These are phyloP conservation scores for Beta vulgaris DNA, from an alignment of 148 eudicot genomes.

Conservation along the genomic window DNA sequence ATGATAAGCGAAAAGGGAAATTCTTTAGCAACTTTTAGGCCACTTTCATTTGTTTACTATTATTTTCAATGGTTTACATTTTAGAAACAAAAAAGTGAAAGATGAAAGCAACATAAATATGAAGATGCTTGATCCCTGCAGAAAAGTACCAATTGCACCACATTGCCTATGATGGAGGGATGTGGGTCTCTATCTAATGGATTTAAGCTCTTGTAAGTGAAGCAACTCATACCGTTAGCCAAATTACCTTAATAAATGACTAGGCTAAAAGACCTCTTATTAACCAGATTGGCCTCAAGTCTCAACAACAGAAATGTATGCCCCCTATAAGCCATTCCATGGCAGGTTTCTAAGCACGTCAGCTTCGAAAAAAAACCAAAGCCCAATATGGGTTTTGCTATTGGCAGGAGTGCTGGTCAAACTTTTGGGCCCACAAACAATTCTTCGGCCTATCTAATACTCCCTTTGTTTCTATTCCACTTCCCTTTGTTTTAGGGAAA, in stretches of 20 bases:
- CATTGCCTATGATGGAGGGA: neutral
- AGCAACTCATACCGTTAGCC: neutral
- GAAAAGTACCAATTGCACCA: neutral
- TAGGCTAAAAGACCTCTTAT: no score
- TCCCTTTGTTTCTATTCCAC: no score
- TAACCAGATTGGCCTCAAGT: no score
- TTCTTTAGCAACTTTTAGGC: neutral
- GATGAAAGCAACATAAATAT: neutral
- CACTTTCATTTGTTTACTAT: neutral
- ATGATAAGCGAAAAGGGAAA: neutral
- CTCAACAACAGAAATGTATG: no score
- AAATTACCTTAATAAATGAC: neutral
- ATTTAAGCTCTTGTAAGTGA: neutral
- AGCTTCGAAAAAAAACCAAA: no score
- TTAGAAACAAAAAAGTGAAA: neutral
- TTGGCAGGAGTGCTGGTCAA: neutral
- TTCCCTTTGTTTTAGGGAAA: no score
- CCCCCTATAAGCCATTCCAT: no score
- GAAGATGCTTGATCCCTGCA: neutral
- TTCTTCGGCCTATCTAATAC: neutral
- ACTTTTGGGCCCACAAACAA: neutral
- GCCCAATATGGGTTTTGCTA: neutral
- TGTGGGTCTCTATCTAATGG: neutral
- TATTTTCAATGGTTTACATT: neutral
- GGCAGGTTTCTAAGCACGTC: no score